Conservation (phyloP, 192 early-diverging fungal species). For the Coemansia sp. region DNA sequence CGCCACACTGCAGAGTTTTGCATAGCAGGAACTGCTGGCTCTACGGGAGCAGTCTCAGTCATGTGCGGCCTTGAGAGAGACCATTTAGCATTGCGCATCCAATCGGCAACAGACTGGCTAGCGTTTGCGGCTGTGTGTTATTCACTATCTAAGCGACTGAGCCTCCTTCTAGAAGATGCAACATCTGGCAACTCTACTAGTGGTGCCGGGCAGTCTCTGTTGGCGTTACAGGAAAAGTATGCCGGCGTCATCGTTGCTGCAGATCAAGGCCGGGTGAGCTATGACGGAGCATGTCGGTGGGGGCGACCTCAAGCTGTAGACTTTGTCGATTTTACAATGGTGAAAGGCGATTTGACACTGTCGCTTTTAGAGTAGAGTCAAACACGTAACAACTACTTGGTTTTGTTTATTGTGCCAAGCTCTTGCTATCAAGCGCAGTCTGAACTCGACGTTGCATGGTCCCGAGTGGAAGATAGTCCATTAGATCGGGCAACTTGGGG, state of each 20-base stretch:
- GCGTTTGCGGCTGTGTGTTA: constrained; percentile 15
- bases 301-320: background rate
- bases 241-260: background rate
- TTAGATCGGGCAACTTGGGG: constrained; percentile 35
- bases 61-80: constrained; percentile 33
- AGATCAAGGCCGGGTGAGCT: background rate
- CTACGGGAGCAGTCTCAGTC: constrained; percentile 1
- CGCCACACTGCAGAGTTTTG: constrained; percentile 22
- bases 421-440: background rate
- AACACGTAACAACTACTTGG: background rate
- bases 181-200: background rate
- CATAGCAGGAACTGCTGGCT: background rate
- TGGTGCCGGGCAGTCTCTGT: background rate
- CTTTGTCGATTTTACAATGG: constrained; percentile 6
- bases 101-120: constrained; percentile 2
- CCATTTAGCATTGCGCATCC: constrained; percentile 26
- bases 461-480: constrained; percentile 20
- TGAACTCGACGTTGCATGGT: constrained; percentile 11
- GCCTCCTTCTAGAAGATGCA: constrained; percentile 12
- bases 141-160: constrained; percentile 18
- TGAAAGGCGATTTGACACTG: background rate
- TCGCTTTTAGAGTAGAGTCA: background rate
- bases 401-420: background rate
- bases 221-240: background rate
- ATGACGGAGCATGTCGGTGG: background rate